Base-by-base conservation (phyloP, 345 rosid species). In the Eucalyptus erythrocorys region DNA sequence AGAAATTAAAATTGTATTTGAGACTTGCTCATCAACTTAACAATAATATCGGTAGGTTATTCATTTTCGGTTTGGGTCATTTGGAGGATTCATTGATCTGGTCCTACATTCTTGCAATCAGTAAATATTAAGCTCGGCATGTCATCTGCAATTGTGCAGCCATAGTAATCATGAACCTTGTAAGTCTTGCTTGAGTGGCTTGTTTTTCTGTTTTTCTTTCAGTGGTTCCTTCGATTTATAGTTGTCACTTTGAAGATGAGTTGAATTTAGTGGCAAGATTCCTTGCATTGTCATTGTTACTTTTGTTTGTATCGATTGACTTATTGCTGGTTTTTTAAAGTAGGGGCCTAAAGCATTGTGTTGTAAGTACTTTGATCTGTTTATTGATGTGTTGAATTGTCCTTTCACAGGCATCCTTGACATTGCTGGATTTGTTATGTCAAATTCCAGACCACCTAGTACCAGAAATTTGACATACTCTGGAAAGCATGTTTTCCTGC, bases 401-500 rank as follows among this genome's bases (percentile, higher is more conserved):
- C 45, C 47, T 76, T 76, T 37, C 82, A 21, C 82, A 76, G 82
- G 82, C 14, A 76, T 76, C 32, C 14, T 37, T 76, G 45, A 76
- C 15, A 76, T 37, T 42, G 37, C 22, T 8, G 1, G 86, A 50
- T 80, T 79, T 53, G 86, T 50, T 71, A 93, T 95, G 96, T 95
- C 92, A 82, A 92, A 92, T 88, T 91, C 91, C 85, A 94, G 93
- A 57, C 90, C 94, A 24, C 87, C 94, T 57, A 93, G 89, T 90
- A 50, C 88, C 32, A 86, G 88, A 90, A 91, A 87, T 88, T 90
- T 91, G 30, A 91, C 93, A 89, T 89, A 86, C 89, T 47, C 94
- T 3, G 94, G 93, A 88, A 93, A 89, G 91, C 94, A 93, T 81
- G 86, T 92, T 85, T 50, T 90, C 68, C 92, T 92, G 88, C 94